These are phyloP conservation scores for Sclerotinia sclerotiorum DNA, from an alignment of 2,329 filamentous ascomycete species.

Conservation along the genomic window DNA sequence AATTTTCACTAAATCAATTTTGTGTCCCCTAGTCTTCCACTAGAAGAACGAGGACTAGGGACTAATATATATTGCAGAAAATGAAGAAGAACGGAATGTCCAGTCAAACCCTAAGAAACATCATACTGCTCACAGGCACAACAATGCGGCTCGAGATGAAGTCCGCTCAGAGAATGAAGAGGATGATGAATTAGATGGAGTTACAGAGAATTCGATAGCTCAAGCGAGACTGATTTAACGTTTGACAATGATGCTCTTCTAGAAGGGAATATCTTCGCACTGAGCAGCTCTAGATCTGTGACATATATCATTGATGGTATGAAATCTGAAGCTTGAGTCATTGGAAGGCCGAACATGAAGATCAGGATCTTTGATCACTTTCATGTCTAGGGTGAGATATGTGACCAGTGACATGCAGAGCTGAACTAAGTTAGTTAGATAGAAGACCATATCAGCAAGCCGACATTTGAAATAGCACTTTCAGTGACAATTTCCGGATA, in stretches of 20 bases:
- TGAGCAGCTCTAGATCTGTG: slow-evolving; percentile 23
- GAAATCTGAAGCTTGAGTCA: background rate
- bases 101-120: background rate
- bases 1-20: slow-evolving; percentile 25
- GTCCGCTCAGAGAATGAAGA: background rate
- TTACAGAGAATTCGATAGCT: background rate
- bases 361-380: slow-evolving; percentile 4
- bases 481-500: slow-evolving; percentile 26
- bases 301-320: slow-evolving; percentile 25
- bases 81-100: background rate
- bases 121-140: background rate
- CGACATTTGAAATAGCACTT: slow-evolving; percentile 26
- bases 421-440: slow-evolving; percentile 14
- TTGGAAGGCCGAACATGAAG: background rate
- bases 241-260: slow-evolving; percentile 18
- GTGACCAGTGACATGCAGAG: background rate
- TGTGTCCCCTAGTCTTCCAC: slow-evolving; percentile 25
- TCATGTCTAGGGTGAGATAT: background rate
- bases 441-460: slow-evolving; percentile 25
- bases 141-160: background rate
- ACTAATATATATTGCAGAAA: slow-evolving; percentile 12
- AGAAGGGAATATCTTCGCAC: slow-evolving; percentile 26
- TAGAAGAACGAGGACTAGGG: slow-evolving; percentile 21
- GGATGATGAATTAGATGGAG: background rate
- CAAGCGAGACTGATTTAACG: slow-evolving; percentile 8